These are phyloP conservation scores for Deuterostichococcus epilithicus DNA, from an alignment of 139 green algal genomes.

Conservation along the genomic window DNA sequence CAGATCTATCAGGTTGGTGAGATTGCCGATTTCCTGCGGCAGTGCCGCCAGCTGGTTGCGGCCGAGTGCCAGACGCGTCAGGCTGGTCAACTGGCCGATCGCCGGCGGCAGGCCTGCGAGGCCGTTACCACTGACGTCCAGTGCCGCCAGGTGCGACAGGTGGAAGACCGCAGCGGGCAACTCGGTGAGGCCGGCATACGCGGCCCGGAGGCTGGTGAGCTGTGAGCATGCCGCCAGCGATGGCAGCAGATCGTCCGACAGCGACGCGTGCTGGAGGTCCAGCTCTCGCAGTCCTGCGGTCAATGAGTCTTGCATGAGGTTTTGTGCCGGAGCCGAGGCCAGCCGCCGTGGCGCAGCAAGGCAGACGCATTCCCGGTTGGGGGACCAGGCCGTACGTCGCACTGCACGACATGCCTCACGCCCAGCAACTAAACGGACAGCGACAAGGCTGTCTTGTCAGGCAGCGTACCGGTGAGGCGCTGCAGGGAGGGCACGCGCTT, in stretches of 20 bases:
- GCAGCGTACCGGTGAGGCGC: not conserved
- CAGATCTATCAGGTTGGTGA: conserved; percentile 36
- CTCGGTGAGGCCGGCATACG: conserved; percentile 3
- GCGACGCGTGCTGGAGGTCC: not conserved
- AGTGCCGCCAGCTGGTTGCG: conserved; percentile 18
- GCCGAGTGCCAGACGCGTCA: not conserved
- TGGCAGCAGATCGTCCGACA: not conserved
- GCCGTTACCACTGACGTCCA: conserved; percentile 43
- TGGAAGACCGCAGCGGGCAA: conserved; percentile 7
- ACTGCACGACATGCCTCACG: too few relatives aligned
- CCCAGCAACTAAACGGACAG: too few relatives aligned
- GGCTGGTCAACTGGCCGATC: not conserved
- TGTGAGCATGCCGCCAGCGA: not conserved
- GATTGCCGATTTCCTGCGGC: conserved; percentile 10
- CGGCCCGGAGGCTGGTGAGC: not conserved
- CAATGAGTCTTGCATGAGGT: not conserved
- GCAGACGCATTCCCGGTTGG: too few relatives aligned
- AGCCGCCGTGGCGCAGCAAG: too few relatives aligned
- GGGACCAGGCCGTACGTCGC: too few relatives aligned
- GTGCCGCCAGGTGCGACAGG: conserved; percentile 28
- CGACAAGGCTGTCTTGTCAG: too few relatives aligned
- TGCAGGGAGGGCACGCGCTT: not conserved
- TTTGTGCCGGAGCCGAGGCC: too few relatives aligned
- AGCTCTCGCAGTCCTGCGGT: not conserved
- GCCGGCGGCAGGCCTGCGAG: not conserved